Percentiles rank a stretch among this genome's conserved stretches.
These are phyloP conservation scores for Dipteronia dyeriana DNA, from an alignment of 345 rosid genomes.

Conservation along the genomic window DNA sequence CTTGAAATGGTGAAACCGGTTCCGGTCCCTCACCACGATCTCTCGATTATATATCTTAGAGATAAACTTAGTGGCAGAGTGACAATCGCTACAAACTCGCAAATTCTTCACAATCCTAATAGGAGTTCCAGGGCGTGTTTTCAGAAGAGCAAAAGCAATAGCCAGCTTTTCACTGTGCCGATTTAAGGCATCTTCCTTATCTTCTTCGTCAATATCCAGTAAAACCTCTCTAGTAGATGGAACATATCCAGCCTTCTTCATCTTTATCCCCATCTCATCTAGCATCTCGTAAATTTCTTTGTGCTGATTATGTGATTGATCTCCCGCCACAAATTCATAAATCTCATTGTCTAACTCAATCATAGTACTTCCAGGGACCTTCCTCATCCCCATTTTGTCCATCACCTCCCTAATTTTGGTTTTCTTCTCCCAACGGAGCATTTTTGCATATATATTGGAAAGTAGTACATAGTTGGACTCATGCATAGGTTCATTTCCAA, in stretches of 20 bases:
- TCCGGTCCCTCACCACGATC: conserved; percentile 50
- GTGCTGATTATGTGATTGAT: conserved; percentile 34
- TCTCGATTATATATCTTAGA: conserved; percentile 46
- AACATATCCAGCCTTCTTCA: conserved; percentile 48
- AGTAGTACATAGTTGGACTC: conserved; percentile 46
- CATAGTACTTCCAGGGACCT: conserved; percentile 50
- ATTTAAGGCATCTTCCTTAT: conserved; percentile 53
- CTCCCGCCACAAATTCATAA: conserved; percentile 59
- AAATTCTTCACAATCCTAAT: conserved; percentile 58
- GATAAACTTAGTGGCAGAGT: conserved; percentile 52
- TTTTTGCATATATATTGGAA: conserved; percentile 48
- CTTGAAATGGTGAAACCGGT: conserved; percentile 58
- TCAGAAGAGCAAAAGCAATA: conserved; percentile 56
- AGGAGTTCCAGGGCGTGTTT: conserved; percentile 44
- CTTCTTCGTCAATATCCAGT: conserved; percentile 58
- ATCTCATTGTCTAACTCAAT: conserved; percentile 47
- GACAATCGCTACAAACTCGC: conserved; percentile 60
- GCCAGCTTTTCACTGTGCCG: conserved; percentile 67
- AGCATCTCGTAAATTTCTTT: conserved; percentile 46
- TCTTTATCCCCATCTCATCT: conserved; percentile 48
- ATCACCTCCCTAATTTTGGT: conserved; percentile 45
- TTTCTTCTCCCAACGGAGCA: conserved; percentile 52
- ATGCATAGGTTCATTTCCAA: conserved; percentile 41
- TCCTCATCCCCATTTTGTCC: conserved; percentile 41
- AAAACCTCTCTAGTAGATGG: conserved; percentile 47